Percentiles rank a stretch among this genome's conserved stretches.
phyloP scores from a whole-genome alignment of 2,329 filamentous ascomycete genomes.

The Teratosphaeriaceae sp. region DNA sequence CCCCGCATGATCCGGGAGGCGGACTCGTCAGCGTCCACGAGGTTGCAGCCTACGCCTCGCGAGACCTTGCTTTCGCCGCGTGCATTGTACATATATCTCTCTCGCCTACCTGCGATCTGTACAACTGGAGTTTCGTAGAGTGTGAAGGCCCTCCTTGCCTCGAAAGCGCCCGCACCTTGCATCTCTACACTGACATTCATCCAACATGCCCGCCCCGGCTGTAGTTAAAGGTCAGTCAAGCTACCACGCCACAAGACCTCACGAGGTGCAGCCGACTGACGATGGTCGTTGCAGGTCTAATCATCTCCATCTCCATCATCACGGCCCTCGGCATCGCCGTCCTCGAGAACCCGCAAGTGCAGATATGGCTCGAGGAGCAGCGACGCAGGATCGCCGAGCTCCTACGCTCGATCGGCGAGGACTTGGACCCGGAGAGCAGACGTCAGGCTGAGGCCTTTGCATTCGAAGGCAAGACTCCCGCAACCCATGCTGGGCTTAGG shows the following conservation, averaged over 20 bases:
- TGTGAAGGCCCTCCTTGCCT: background rate
- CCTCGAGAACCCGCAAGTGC: slow-evolving; percentile 57
- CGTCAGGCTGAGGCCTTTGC: slow-evolving; percentile 31
- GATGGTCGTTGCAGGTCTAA: slow-evolving; percentile 44
- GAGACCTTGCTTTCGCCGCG: background rate
- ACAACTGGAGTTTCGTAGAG: too few species aligned
- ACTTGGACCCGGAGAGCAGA: slow-evolving; percentile 45
- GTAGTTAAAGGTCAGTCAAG: background rate
- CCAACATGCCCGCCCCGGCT: background rate
- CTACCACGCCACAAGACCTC: too few species aligned
- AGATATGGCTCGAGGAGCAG: slow-evolving; percentile 56
- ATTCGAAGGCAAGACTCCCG: slow-evolving; percentile 28
- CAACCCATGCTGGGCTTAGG: slow-evolving; percentile 22
- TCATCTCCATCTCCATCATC: slow-evolving; percentile 55
- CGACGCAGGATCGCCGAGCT: slow-evolving; percentile 55
- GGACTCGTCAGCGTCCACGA: background rate
- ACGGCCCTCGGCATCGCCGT: slow-evolving; percentile 57
- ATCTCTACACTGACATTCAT: too few species aligned
- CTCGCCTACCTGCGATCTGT: background rate
- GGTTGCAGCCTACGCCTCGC: background rate
- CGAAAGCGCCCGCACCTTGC: background rate
- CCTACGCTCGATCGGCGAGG: slow-evolving; percentile 53
- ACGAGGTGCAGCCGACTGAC: slow-evolving; percentile 1
- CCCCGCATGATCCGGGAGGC: too few species aligned
- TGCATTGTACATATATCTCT: background rate